Evolutionary conservation across 345 rosid genomes (phyloP), one percentile per base, ranked within the genome.

Genomic region (Draba incana): DNA sequence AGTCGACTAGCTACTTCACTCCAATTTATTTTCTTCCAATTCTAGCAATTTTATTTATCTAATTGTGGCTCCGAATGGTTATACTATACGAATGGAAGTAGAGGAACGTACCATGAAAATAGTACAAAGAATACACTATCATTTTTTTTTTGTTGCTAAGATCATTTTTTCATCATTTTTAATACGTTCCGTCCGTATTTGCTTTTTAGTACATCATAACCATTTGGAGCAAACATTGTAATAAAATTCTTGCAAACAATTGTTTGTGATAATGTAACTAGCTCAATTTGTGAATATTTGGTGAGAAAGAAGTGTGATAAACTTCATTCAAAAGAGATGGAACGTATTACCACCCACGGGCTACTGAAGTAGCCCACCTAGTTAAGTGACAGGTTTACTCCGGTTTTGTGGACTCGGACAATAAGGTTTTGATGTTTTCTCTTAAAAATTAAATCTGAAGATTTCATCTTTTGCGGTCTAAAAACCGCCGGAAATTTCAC

Each of bases 391-490:
- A 20, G 20, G 20, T 20, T 20, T 20, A 20, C 20, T 20, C 20
- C 20, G 20, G 20, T 20, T 20, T 20, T 20, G 1, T 20, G 20
- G 20, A 20, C 20, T 20, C 20, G 20, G 20, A 20, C 20, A 20
- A 20, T 20, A 20, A 20, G 20, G 20, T 20, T 20, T 20, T 20
- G 20, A 20, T 20, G 20, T 20, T 20, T 20, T 20, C 20, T 20
- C 20, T 20, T 20, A 20, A 20, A n/a, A n/a, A n/a, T n/a, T n/a
- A n/a, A n/a, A n/a, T n/a, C 81, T 0, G 88, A 85, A 51, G 92
- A 88, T 66, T 92, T 89, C 48, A 47, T 86, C 25, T 88, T 84
- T 65, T 78, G 95, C 0, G 93, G 93, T 51, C 64, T 86, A 16
- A 84, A 81, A 80, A 64, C 60, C 10, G 77, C 86, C 0, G 86